Percentiles rank a stretch among this genome's conserved stretches.
Conservation (phyloP, 768 basidiomycete species). For the Cystofilobasidium capitatum region DNA sequence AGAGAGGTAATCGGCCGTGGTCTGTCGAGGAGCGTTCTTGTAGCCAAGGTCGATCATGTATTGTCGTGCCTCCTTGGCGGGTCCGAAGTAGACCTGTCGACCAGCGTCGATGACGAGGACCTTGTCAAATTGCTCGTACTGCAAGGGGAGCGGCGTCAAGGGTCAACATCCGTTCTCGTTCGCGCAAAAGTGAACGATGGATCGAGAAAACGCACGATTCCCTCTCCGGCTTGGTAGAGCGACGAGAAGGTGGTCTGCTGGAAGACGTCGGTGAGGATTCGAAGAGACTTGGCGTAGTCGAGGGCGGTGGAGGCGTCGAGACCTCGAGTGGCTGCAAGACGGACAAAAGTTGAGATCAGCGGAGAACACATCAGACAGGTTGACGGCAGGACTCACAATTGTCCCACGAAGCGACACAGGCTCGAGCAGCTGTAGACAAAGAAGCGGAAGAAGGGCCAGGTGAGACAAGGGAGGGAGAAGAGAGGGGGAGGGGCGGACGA, state of each 20-base stretch:
- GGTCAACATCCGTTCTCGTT: too few species aligned
- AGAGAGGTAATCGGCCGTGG: conserved; percentile 74
- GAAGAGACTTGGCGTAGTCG: conserved; percentile 69
- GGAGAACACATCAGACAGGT: too few species aligned
- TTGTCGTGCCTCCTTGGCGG: conserved; percentile 52
- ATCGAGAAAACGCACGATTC: too few species aligned
- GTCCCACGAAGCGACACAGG: conserved; percentile 34
- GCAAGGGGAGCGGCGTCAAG: too few species aligned
- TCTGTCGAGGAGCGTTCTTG: conserved; percentile 63
- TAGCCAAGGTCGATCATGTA: conserved; percentile 71
- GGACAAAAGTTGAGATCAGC: neutral
- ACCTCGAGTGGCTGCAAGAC: conserved; percentile 46
- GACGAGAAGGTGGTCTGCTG: conserved; percentile 60
- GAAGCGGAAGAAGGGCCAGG: too few species aligned
- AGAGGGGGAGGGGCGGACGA: too few species aligned
- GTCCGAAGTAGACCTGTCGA: conserved; percentile 64
- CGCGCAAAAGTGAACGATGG: too few species aligned
- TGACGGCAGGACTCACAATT: neutral
- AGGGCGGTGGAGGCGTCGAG: conserved; percentile 67
- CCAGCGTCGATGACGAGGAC: conserved; percentile 70
- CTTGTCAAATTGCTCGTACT: conserved; percentile 59
- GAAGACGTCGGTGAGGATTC: conserved; percentile 73
- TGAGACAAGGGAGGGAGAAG: too few species aligned
- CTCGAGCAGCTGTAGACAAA: too few species aligned
- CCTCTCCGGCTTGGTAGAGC: conserved; percentile 66